phyloP scores from a whole-genome alignment of 2,329 filamentous ascomycete species.

The Trichoderma cornu-damae region DNA sequence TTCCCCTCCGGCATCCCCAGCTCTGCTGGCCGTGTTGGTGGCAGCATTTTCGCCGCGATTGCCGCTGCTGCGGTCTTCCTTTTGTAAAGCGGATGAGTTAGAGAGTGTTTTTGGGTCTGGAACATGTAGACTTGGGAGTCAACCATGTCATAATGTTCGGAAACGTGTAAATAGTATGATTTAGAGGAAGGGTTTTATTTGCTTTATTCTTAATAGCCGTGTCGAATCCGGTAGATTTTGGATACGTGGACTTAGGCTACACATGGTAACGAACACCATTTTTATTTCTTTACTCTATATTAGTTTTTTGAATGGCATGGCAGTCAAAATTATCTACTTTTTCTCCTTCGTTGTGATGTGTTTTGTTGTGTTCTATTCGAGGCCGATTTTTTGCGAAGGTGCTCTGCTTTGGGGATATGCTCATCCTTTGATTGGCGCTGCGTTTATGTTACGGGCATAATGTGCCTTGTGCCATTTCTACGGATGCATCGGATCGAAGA shows the following conservation, averaged over 20 bases:
- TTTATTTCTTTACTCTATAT: conserved; percentile 17
- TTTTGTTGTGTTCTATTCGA: too few relatives aligned
- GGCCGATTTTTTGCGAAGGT: too few relatives aligned
- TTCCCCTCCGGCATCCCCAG: conserved; percentile 23
- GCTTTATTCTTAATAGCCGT: conserved; percentile 16
- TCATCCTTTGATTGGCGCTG: too few relatives aligned
- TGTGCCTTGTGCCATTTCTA: not conserved
- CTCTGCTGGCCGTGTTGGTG: conserved; percentile 30
- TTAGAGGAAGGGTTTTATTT: conserved; percentile 11
- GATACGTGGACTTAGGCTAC: conserved; percentile 2
- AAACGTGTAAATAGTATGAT: conserved; percentile 18
- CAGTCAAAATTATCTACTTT: not conserved
- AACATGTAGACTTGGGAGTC: conserved; percentile 9
- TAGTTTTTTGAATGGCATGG: conserved; percentile 13
- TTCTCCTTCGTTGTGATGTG: not conserved
- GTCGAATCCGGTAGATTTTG: conserved; percentile 12
- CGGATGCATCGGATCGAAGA: not conserved
- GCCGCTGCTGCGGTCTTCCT: conserved; percentile 32
- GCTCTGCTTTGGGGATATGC: too few relatives aligned
- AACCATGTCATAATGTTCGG: conserved; percentile 11
- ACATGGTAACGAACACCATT: conserved; percentile 14
- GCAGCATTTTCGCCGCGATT: conserved; percentile 29
- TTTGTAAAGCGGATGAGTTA: conserved; percentile 28
- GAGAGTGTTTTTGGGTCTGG: conserved; percentile 13
- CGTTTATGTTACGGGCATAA: too few relatives aligned